These are phyloP conservation scores for Kalmanozyma brasiliensis DNA, from an alignment of 1,284 basidiomycete species.

Conservation along the genomic window DNA sequence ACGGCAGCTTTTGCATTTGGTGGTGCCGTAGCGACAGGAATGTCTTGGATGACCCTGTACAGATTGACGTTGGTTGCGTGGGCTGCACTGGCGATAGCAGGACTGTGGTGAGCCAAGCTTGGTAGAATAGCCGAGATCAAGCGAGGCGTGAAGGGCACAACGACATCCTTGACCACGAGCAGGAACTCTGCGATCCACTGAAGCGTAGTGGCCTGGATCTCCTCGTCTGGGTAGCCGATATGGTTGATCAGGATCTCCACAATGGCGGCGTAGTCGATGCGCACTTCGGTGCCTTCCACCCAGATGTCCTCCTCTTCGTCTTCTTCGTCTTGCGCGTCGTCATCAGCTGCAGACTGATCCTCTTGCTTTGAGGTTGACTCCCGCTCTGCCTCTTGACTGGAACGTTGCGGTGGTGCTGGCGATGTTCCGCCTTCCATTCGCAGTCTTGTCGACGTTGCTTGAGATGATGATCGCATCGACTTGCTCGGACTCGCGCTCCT, in stretches of 20 bases:
- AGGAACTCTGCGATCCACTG: slow-evolving; percentile 94
- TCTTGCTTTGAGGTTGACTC: slow-evolving; percentile 10
- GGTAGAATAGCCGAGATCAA: slow-evolving; percentile 91
- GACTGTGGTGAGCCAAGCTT: slow-evolving; percentile 89
- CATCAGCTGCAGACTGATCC: slow-evolving; percentile 14
- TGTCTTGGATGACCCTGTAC: slow-evolving; percentile 82
- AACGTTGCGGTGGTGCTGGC: slow-evolving; percentile 13
- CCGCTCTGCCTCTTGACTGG: slow-evolving; percentile 1
- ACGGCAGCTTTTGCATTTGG: slow-evolving; percentile 53
- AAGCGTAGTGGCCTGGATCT: slow-evolving; percentile 72
- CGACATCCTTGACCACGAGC: slow-evolving; percentile 85
- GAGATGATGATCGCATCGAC: slow-evolving; percentile 12
- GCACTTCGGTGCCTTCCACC: slow-evolving; percentile 91
- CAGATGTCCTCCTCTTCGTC: slow-evolving; percentile 73
- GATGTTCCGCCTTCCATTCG: slow-evolving; percentile 22
- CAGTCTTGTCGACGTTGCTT: slow-evolving; percentile 7
- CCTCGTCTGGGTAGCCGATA: slow-evolving; percentile 76
- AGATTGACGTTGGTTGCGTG: slow-evolving; percentile 86
- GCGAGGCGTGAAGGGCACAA: slow-evolving; percentile 92
- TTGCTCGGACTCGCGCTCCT: slow-evolving; percentile 36
- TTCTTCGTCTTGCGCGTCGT: slow-evolving; percentile 60
- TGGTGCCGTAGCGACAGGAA: slow-evolving; percentile 77
- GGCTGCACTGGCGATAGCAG: slow-evolving; percentile 88
- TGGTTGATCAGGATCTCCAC: slow-evolving; percentile 94
- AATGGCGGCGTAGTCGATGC: slow-evolving; percentile 89